Conservation (phyloP, 2,329 filamentous ascomycete species). For the Sordariomycetes sp. region DNA sequence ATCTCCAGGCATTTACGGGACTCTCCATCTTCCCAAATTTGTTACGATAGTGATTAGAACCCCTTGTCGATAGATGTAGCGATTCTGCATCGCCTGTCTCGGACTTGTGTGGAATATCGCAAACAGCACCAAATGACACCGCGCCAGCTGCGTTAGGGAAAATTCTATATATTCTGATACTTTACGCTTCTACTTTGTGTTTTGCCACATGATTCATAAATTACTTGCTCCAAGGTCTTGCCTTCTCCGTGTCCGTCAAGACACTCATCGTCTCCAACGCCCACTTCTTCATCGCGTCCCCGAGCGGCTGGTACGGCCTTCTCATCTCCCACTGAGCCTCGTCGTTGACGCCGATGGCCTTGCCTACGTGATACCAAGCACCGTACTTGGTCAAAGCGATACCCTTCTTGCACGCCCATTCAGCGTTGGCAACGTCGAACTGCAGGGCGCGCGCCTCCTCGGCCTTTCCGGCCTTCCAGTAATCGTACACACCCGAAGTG, state of each 20-base stretch:
- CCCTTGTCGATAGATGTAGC: too few species aligned
- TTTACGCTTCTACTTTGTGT: too few species aligned
- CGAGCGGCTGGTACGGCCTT: slow-evolving; percentile 29
- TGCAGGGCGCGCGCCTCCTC: slow-evolving; percentile 30
- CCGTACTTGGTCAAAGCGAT: slow-evolving; percentile 37
- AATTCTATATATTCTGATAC: too few species aligned
- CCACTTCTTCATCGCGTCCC: slow-evolving; percentile 29
- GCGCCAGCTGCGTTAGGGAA: too few species aligned
- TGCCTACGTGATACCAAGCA: slow-evolving; percentile 30
- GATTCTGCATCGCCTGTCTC: too few species aligned
- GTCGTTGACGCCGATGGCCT: slow-evolving; percentile 24
- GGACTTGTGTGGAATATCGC: too few species aligned
- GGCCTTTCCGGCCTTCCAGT: slow-evolving; percentile 26
- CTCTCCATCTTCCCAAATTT: too few species aligned
- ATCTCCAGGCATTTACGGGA: too few species aligned
- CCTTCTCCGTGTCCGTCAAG: slow-evolving; percentile 21
- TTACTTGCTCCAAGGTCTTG: too few species aligned
- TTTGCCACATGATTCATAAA: too few species aligned
- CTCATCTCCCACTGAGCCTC: slow-evolving; percentile 29
- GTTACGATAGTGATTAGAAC: too few species aligned
- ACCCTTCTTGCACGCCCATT: slow-evolving; percentile 41
- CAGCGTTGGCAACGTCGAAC: slow-evolving; percentile 32
- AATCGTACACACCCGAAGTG: slow-evolving; percentile 27
- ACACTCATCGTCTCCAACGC: slow-evolving; percentile 28
- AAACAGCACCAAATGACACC: too few species aligned